phyloP scores from a whole-genome alignment of 1,284 basidiomycete genomes.

The Ganoderma meredithae region DNA sequence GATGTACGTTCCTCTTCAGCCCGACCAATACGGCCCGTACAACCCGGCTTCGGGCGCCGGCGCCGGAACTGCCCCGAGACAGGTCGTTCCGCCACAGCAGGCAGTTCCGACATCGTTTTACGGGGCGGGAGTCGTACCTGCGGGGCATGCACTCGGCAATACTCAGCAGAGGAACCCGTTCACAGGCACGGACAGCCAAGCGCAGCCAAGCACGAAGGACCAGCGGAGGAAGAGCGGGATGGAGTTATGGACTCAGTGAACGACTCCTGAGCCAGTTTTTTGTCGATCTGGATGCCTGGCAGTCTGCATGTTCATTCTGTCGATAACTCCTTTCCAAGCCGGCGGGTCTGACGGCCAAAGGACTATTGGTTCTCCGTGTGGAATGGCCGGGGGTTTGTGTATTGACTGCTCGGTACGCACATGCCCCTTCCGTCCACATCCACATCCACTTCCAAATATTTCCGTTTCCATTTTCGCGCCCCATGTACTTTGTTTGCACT shows the following conservation, averaged over 20 bases:
- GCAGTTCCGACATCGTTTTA: constrained; percentile 72
- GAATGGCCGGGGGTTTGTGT: not conserved
- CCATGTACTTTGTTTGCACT: constrained; percentile 35
- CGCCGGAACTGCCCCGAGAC: constrained; percentile 43
- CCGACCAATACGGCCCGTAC: constrained; percentile 75
- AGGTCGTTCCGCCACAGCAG: constrained; percentile 57
- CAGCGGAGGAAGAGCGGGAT: constrained; percentile 69
- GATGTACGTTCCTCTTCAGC: constrained; percentile 80
- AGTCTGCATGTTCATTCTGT: not conserved
- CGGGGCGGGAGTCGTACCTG: constrained; percentile 62
- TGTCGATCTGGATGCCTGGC: constrained; percentile 3
- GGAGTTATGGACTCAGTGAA: constrained; percentile 80
- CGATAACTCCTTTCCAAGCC: not conserved
- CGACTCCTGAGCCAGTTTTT: constrained; percentile 8
- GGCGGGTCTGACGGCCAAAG: constrained; percentile 10
- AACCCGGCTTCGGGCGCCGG: constrained; percentile 44
- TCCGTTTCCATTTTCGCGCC: not conserved
- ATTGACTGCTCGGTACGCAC: not conserved
- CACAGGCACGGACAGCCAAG: constrained; percentile 47
- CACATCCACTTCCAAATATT: constrained; percentile 1
- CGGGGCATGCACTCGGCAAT: constrained; percentile 48
- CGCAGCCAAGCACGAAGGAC: constrained; percentile 58
- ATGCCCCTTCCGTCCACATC: not conserved
- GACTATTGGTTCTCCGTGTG: constrained; percentile 9
- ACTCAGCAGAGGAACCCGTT: constrained; percentile 67